Base-by-base conservation (phyloP, 306 rosid species). In the Abrus precatorius region DNA sequence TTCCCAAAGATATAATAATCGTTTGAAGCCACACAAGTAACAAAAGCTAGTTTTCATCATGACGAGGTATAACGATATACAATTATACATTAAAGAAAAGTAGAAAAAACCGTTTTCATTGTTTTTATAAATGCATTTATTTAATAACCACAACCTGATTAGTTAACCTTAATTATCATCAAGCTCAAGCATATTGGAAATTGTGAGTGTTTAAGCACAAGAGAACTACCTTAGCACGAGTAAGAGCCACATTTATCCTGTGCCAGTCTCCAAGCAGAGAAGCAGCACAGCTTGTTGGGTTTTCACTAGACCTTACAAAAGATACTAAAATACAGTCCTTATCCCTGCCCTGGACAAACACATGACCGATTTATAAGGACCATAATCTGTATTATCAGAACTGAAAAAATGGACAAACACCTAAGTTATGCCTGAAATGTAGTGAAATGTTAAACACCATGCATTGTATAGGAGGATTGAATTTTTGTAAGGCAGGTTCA, bases 191-290 rank as follows among this genome's bases (percentile, higher is more conserved):
- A 5, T 3, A 11, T 54, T 71, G 64, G 45, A 65, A 69, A 64
- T n/a, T 55, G 69, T 54, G 38, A 56, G 55, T 32, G n/a, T 4
- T 38, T 47, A 53, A 52, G 83, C 38, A 70, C 0, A 76, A 32
- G 14, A 9, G 36, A 40, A 74, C 8, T 74, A 95, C 98, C 99
- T 91, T 91, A 43, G 96, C 99, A 80, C 98, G 95, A 14, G 99
- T 95, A 56, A 95, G 87, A 69, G 98, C 99, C 54, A 95, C 98
- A 74, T 95, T 95, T 74, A 93, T 91, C 85, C 97, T 83, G 83
- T 93, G 99, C 99, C 99, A 95, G 77, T 95, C 99, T 83, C 97
- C 94, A 10, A 95, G 99, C 71, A 95, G 85, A 56, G 97, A 90
- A 72, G 92, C 87, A 59, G 86, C 81, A 73, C 87, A 88, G 86